Conservation (phyloP, 805 yeast species). For the Candida tibetensis region DNA sequence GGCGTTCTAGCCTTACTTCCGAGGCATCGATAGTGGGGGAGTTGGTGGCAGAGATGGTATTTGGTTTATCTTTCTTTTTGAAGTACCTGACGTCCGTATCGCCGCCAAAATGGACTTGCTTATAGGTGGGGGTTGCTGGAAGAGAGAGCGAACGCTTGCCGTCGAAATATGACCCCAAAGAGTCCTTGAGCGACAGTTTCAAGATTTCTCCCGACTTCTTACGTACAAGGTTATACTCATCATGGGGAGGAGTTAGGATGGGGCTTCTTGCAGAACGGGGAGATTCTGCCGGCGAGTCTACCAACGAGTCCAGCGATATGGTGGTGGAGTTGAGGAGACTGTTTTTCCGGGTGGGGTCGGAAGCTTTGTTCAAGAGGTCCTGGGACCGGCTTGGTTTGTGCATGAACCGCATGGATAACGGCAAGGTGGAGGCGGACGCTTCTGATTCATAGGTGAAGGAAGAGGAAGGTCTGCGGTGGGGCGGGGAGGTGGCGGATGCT, state of each 20-base stretch:
- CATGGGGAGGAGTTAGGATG: neutral
- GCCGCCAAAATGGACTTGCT: constrained; percentile 78
- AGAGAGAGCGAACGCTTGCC: constrained; percentile 33
- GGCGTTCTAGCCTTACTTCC: constrained; percentile 3
- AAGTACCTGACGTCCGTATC: constrained; percentile 69
- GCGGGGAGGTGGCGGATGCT: constrained; percentile 1
- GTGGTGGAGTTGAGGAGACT: constrained; percentile 21
- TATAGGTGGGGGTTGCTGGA: constrained; percentile 54
- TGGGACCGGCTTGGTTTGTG: constrained; percentile 39
- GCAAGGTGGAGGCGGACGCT: constrained; percentile 12
- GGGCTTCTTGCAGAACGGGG: neutral
- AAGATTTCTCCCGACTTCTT: constrained; percentile 89
- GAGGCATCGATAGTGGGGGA: constrained; percentile 45
- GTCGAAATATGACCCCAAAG: constrained; percentile 23
- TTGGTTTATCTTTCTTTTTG: constrained; percentile 69
- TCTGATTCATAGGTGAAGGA: constrained; percentile 8
- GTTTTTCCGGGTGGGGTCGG: constrained; percentile 29
- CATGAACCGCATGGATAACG: constrained; percentile 34
- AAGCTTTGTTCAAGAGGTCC: constrained; percentile 29
- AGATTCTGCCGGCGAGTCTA: neutral
- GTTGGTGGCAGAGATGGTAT: constrained; percentile 65
- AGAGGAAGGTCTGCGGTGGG: too few species aligned
- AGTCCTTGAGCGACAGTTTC: constrained; percentile 64
- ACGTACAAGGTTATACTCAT: constrained; percentile 49
- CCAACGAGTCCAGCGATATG: constrained; percentile 1